A percentile compares a stretch with the other conserved stretches of the same genome.
phyloP scores from a whole-genome alignment of 2,329 filamentous ascomycete genomes.

The Sporothrix euskadiensis region DNA sequence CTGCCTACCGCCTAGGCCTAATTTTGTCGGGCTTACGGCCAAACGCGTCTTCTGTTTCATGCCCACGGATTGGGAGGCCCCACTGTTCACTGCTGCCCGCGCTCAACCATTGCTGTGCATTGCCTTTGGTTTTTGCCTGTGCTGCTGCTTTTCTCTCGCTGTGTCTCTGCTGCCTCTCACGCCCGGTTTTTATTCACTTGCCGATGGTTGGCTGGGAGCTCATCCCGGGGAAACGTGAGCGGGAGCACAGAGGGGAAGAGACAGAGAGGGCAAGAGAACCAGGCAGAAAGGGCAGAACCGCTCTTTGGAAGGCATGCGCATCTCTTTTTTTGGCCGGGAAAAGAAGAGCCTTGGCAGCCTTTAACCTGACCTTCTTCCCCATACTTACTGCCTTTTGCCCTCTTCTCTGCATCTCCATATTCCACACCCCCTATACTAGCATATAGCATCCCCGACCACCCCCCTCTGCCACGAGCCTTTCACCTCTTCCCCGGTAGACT shows the following conservation, averaged over 20 bases:
- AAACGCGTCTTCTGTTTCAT: slow-evolving; percentile 33
- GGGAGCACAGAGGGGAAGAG: neutral
- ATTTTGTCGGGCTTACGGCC: slow-evolving; percentile 27
- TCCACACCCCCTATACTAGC: neutral
- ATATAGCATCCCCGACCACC: neutral
- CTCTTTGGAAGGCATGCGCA: neutral
- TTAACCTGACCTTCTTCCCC: neutral
- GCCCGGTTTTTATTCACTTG: slow-evolving; percentile 14
- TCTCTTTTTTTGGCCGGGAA: slow-evolving; percentile 21
- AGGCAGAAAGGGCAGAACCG: neutral
- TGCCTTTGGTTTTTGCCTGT: neutral
- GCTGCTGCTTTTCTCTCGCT: neutral
- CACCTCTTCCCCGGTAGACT: no score
- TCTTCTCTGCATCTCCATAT: neutral
- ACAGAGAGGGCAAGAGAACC: neutral
- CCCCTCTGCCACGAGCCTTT: no score
- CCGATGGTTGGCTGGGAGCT: slow-evolving; percentile 24
- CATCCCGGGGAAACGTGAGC: neutral
- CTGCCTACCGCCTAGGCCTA: slow-evolving; percentile 23
- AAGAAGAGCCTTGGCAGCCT: neutral
- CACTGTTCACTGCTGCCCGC: slow-evolving; percentile 23
- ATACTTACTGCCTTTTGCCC: neutral
- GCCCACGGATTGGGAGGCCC: slow-evolving; percentile 25
- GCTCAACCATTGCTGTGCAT: slow-evolving; percentile 1
- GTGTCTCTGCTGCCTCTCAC: neutral